A percentile compares a stretch with the other conserved stretches of the same genome.
phyloP scores from a whole-genome alignment of 2,329 filamentous ascomycete genomes.

The Cercospora sojina region DNA sequence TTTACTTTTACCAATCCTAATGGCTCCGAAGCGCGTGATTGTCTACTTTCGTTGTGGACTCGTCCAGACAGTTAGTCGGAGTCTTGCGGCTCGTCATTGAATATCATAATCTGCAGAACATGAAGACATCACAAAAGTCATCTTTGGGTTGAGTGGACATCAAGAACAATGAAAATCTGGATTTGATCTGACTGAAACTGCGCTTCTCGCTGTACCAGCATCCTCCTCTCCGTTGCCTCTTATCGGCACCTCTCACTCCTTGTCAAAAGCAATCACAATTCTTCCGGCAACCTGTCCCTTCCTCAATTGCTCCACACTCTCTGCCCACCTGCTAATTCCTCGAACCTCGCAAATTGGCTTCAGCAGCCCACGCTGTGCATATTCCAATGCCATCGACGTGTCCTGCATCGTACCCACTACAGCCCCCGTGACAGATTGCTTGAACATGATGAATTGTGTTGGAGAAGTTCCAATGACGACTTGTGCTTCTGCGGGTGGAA shows the following conservation, averaged over 20 bases:
- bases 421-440: conserved; percentile 38
- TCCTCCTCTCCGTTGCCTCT: too few species aligned
- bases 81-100: background rate
- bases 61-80: background rate
- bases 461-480: conserved; percentile 39
- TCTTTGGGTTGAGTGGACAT: background rate
- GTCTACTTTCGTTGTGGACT: background rate
- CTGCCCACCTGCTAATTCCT: conserved; percentile 47
- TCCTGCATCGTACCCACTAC: conserved; percentile 51
- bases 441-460: conserved; percentile 36
- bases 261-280: conserved; percentile 50
- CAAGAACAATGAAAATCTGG: background rate
- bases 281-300: conserved; percentile 53
- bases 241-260: conserved; percentile 2
- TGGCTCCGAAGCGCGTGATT: background rate
- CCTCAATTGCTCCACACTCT: conserved; percentile 52
- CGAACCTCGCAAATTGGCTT: conserved; percentile 53
- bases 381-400: conserved; percentile 47
- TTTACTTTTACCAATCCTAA: background rate
- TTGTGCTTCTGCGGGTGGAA: conserved; percentile 37
- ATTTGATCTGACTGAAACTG: background rate
- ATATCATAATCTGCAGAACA: too few species aligned
- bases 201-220: too few species aligned
- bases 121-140: background rate
- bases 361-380: conserved; percentile 51